Evolutionary conservation across 2,329 filamentous ascomycete genomes (phyloP).

Genomic region (Simplicillium sp.): DNA sequence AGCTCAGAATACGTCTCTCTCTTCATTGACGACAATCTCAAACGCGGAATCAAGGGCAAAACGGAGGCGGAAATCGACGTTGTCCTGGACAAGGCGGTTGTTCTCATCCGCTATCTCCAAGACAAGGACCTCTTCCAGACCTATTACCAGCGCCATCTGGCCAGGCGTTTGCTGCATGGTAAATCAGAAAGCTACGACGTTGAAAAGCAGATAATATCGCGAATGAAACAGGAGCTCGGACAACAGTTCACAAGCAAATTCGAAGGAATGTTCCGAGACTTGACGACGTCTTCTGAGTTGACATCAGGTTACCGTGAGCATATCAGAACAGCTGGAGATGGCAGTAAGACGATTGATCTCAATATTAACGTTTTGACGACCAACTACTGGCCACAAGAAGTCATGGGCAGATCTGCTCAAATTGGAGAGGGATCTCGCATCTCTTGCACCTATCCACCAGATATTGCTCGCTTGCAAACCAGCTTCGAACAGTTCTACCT

Average conservation of each 20-base stretch:
- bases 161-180: slow-evolving; percentile 74
- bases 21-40: slow-evolving; percentile 94
- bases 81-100: slow-evolving; percentile 82
- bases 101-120: slow-evolving; percentile 74
- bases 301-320: slow-evolving; percentile 68
- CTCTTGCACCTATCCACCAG: slow-evolving; percentile 61
- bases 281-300: slow-evolving; percentile 78
- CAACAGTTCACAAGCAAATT: slow-evolving; percentile 89
- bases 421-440: slow-evolving; percentile 31
- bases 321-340: slow-evolving; percentile 41
- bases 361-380: slow-evolving; percentile 79
- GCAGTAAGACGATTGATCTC: slow-evolving; percentile 56
- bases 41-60: slow-evolving; percentile 87
- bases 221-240: slow-evolving; percentile 95
- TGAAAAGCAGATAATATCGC: slow-evolving; percentile 89
- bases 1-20: slow-evolving; percentile 89
- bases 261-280: slow-evolving; percentile 97
- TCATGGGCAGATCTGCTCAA: slow-evolving; percentile 57
- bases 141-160: slow-evolving; percentile 97
- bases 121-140: slow-evolving; percentile 94
- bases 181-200: slow-evolving; percentile 87
- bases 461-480: slow-evolving; percentile 65
- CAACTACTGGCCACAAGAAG: slow-evolving; percentile 90
- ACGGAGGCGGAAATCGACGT: slow-evolving; percentile 78
- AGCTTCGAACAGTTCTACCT: slow-evolving; percentile 88